phyloP scores from a whole-genome alignment of 2,329 filamentous ascomycete species.

The Amauroascus niger region DNA sequence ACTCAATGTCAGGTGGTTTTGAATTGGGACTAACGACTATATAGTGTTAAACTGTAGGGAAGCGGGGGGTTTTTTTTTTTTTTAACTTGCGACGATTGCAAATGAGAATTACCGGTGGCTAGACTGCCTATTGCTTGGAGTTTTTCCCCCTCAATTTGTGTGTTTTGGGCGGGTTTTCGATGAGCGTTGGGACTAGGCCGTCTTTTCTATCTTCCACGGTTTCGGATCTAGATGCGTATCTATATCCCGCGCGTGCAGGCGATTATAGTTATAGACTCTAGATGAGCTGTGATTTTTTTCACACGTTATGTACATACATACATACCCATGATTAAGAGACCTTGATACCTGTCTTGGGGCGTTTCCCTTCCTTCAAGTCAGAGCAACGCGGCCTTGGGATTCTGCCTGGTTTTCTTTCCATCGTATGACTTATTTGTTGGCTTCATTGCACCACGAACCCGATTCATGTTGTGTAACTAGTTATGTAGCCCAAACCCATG shows the following conservation, averaged over 20 bases:
- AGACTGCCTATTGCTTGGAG: neutral
- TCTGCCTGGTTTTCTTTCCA: no score
- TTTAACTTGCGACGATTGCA: neutral
- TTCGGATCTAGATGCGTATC: neutral
- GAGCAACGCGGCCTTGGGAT: no score
- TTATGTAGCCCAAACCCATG: no score
- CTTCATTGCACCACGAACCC: no score
- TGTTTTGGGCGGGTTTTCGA: neutral
- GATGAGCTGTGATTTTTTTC: slow-evolving; percentile 1
- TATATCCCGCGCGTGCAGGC: neutral
- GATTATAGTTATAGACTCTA: neutral
- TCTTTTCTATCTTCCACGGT: neutral
- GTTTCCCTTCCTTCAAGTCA: no score
- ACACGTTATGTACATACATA: neutral
- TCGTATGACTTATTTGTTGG: no score
- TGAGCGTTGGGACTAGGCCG: neutral
- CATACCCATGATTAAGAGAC: neutral
- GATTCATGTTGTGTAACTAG: no score
- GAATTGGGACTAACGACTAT: neutral
- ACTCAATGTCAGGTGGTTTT: neutral
- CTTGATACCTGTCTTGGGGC: no score
- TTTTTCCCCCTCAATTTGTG: neutral
- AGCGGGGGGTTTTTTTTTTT: no score
- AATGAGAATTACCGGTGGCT: neutral
- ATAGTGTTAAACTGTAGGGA: slow-evolving; percentile 13